Conservation (phyloP, 257 asterid genomes). For the Solanum corneliomulleri region DNA sequence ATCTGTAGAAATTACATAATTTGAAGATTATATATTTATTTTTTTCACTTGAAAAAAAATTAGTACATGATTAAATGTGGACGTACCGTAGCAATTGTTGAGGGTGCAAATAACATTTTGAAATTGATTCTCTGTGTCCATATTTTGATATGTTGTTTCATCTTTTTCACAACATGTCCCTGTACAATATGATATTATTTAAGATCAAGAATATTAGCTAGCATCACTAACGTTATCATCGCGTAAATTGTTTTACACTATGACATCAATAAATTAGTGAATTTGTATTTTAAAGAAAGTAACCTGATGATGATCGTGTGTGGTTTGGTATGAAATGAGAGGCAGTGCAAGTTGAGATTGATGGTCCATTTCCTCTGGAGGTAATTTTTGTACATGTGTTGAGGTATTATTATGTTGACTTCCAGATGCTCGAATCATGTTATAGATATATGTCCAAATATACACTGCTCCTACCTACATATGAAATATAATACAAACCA, state of each 20-base stretch:
- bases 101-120: slow-evolving; percentile 15
- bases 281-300: not conserved
- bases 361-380: not conserved
- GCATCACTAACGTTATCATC: too few relatives aligned
- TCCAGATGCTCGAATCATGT: slow-evolving; percentile 9
- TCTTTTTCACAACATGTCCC: not conserved
- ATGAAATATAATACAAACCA: not conserved
- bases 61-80: not conserved
- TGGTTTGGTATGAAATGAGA: not conserved
- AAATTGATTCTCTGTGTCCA: slow-evolving; percentile 1
- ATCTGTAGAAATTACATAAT: not conserved
- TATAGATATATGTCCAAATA: slow-evolving; percentile 22
- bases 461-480: slow-evolving; percentile 10
- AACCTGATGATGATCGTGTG: not conserved
- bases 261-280: not conserved
- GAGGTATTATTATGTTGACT: not conserved
- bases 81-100: slow-evolving; percentile 13
- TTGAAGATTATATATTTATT: not conserved
- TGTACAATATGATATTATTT: not conserved
- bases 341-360: not conserved
- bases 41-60: not conserved
- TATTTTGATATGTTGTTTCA: not conserved
- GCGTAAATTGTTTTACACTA: not conserved
- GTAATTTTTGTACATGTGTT: not conserved
- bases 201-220: too few relatives aligned